Evolutionary conservation across 805 yeast species (phyloP), one percentile per base, ranked within the genome.

Genomic region (Candida endomychidarum): DNA sequence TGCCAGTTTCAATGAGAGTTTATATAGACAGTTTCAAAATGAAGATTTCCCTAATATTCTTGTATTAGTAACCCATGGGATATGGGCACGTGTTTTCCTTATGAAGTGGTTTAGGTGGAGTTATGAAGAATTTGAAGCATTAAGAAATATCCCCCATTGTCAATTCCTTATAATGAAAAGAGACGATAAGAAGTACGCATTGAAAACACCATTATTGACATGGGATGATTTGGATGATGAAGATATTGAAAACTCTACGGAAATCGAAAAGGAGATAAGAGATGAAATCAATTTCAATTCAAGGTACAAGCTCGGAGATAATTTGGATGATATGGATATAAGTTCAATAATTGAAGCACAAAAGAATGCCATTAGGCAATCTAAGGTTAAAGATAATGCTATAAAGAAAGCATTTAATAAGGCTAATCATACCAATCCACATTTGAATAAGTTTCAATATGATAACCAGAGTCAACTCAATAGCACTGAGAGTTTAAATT

Each of bases 81-180:
- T 90, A 11, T 88, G 95, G 91, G 85, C 95, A 3, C 70, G 97
- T 28, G 97, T 90, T 7, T 90, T 90, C 52, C 61, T 90, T 30
- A 88, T 89, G 89, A 86, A 89, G 53, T 90, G 96, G 96, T 90
- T 80, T 58, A 70, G 96, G 42, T 90, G 97, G 96, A 75, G 84
- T 2, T 91, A 84, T 55, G 96, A 89, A 57, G 80, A 82, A 56
- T 90, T 89, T 61, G 97, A 90, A 61, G 74, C 82, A 33, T 71
- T 90, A 46, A 75, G 83, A 44, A 90, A 90, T 57, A 79, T 90
- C 11, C 88, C 88, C 1, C 93, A 90, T 57, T 91, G 96, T 53
- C 80, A 82, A 48, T 81, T 86, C 57, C 69, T 90, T 28, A 78
- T 83, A 22, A 84, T 89, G 95, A 87, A 85, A 54, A 71, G 74